Evolutionary conservation across 129 eudicot species (phyloP).

Genomic region (Rutidosis leptorrhynchoides): DNA sequence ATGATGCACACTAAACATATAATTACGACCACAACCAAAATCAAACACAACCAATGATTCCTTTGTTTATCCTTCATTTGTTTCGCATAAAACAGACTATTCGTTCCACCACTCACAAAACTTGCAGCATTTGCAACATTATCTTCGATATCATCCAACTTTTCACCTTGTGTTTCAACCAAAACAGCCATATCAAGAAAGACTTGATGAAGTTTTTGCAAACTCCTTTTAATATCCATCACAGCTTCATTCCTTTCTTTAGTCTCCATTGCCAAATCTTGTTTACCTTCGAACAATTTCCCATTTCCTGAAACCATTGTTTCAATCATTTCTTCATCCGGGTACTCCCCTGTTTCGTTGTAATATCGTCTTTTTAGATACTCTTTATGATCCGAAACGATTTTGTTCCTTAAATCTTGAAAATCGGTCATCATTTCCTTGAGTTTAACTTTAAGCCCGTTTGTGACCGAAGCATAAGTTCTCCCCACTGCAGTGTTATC

Average conservation of each 20-base stretch:
- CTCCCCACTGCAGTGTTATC: conserved; percentile 64
- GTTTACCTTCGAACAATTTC: conserved; percentile 44
- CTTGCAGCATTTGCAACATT: conserved; percentile 72
- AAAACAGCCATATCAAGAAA: conserved; percentile 96
- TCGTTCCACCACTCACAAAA: conserved; percentile 73
- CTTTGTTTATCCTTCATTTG: conserved; percentile 65
- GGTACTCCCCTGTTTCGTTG: conserved; percentile 51
- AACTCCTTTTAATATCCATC: conserved; percentile 58
- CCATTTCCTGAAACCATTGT: conserved; percentile 55
- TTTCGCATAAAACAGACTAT: conserved; percentile 71
- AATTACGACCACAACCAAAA: conserved; percentile 48
- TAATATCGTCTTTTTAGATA: conserved; percentile 59
- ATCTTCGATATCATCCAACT: conserved; percentile 68
- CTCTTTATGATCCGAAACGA: conserved; percentile 59
- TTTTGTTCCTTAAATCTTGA: conserved; percentile 56
- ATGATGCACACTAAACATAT: conserved; percentile 60
- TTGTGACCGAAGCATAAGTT: conserved; percentile 51
- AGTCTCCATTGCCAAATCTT: conserved; percentile 49
- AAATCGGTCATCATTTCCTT: conserved; percentile 65
- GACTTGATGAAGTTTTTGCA: conserved; percentile 83
- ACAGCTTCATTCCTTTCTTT: conserved; percentile 73
- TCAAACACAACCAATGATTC: conserved; percentile 51
- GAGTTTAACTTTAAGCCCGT: conserved; percentile 60
- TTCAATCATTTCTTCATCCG: conserved; percentile 59
- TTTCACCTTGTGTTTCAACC: conserved; percentile 79